These are phyloP conservation scores for Prillingera fragicola DNA, from an alignment of 1,284 basidiomycete genomes.

Conservation along the genomic window DNA sequence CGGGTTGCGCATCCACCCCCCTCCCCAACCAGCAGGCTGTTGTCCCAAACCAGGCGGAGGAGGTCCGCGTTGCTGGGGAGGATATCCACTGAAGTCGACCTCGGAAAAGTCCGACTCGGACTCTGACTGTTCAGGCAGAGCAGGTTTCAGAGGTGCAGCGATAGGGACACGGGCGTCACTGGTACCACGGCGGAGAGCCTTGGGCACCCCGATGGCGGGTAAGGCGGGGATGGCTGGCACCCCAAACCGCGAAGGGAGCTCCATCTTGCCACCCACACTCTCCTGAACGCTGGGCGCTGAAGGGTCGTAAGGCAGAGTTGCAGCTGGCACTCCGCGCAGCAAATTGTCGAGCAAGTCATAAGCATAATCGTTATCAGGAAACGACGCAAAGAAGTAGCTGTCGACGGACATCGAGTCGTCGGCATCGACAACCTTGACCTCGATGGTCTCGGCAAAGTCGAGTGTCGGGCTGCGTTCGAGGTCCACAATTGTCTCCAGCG, in stretches of 20 bases:
- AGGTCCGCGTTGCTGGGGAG: constrained; percentile 32
- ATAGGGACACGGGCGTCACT: constrained; percentile 12
- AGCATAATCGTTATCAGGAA: constrained; percentile 68
- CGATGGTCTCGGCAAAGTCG: constrained; percentile 90
- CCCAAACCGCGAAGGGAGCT: too few species aligned
- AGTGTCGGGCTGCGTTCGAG: constrained; percentile 80
- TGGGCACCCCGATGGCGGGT: too few species aligned
- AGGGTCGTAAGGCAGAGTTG: constrained; percentile 29
- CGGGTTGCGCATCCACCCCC: constrained; percentile 40
- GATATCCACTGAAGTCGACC: constrained; percentile 32
- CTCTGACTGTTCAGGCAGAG: constrained; percentile 7
- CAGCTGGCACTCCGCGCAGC: constrained; percentile 53
- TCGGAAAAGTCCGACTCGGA: constrained; percentile 2
- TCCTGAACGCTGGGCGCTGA: constrained; percentile 17
- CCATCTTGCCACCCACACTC: too few species aligned
- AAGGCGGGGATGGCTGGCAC: too few species aligned
- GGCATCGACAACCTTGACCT: constrained; percentile 77
- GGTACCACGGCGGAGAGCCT: too few species aligned
- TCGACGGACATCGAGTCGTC: constrained; percentile 70
- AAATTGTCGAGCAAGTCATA: constrained; percentile 71
- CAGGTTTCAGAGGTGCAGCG: constrained; percentile 11
- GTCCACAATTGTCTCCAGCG: constrained; percentile 80
- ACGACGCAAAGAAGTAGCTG: constrained; percentile 79
- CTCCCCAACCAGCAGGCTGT: constrained; percentile 18
- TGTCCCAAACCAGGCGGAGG: constrained; percentile 30